phyloP scores from a whole-genome alignment of 441 rosid species.

The Lepidium campestre region DNA sequence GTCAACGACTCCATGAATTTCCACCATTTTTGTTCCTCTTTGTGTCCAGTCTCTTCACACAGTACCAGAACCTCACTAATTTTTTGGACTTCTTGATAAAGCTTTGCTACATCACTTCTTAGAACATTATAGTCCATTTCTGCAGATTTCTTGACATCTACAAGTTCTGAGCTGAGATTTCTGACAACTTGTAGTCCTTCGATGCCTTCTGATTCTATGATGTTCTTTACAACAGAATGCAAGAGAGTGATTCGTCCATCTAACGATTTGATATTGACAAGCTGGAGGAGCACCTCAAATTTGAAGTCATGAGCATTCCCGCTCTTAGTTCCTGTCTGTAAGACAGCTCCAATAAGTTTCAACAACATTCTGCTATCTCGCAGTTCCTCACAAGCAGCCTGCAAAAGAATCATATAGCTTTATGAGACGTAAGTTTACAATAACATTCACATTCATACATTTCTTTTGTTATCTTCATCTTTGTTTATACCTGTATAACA shows the following conservation, averaged over 20 bases:
- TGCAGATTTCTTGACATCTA: slow-evolving; percentile 34
- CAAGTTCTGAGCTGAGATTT: slow-evolving; percentile 22
- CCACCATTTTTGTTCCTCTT: slow-evolving; percentile 1
- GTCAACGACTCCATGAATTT: slow-evolving; percentile 27
- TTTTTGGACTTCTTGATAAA: slow-evolving; percentile 21
- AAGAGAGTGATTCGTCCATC: slow-evolving; percentile 79
- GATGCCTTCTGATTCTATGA: slow-evolving; percentile 58
- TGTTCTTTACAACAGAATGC: slow-evolving; percentile 75
- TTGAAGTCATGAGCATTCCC: slow-evolving; percentile 80
- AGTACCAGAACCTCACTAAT: slow-evolving; percentile 13
- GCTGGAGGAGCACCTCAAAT: slow-evolving; percentile 66
- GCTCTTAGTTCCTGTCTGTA: slow-evolving; percentile 76
- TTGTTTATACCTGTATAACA: slow-evolving; percentile 59
- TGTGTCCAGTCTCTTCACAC: not conserved
- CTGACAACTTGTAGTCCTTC: slow-evolving; percentile 26
- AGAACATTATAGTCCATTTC: slow-evolving; percentile 30
- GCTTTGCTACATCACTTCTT: slow-evolving; percentile 16
- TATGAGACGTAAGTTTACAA: not conserved
- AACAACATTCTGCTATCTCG: slow-evolving; percentile 62
- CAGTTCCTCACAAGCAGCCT: slow-evolving; percentile 85
- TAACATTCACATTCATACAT: not conserved
- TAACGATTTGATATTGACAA: slow-evolving; percentile 56
- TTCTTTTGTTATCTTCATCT: not conserved
- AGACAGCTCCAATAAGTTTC: slow-evolving; percentile 72
- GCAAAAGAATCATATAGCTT: slow-evolving; percentile 13